Percentiles rank a stretch among this genome's conserved stretches.
These are phyloP conservation scores for Vinca minor DNA, from an alignment of 257 asterid species.

Conservation along the genomic window DNA sequence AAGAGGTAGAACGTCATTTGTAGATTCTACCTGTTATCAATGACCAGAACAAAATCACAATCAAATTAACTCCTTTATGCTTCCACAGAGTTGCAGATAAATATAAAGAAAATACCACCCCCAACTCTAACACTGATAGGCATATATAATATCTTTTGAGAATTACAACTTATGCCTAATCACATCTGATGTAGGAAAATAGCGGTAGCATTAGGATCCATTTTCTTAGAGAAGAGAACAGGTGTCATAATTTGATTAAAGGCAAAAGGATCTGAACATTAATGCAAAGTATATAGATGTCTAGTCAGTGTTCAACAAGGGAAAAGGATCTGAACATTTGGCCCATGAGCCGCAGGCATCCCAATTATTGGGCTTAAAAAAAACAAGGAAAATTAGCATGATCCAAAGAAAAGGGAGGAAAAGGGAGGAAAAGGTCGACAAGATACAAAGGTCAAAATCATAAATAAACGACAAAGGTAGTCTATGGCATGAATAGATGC, in stretches of 20 bases:
- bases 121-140: background rate
- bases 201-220: background rate
- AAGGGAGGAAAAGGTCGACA: background rate
- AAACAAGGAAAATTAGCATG: background rate
- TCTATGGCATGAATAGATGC: background rate
- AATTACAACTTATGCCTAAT: background rate
- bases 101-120: constrained; percentile 1
- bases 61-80: background rate
- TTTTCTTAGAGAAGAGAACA: background rate
- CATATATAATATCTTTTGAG: background rate
- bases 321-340: too few species aligned
- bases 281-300: background rate
- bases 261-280: background rate
- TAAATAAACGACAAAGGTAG: background rate
- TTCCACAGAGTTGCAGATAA: background rate
- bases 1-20: constrained; percentile 65
- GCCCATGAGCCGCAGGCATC: too few species aligned
- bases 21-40: constrained; percentile 58
- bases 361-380: background rate
- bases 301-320: background rate
- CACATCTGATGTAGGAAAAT: background rate
- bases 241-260: background rate
- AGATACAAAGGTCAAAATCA: background rate
- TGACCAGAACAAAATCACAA: background rate
- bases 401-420: background rate